phyloP scores from a whole-genome alignment of 768 basidiomycete genomes.

The Rhodotorula sphaerocarpa region DNA sequence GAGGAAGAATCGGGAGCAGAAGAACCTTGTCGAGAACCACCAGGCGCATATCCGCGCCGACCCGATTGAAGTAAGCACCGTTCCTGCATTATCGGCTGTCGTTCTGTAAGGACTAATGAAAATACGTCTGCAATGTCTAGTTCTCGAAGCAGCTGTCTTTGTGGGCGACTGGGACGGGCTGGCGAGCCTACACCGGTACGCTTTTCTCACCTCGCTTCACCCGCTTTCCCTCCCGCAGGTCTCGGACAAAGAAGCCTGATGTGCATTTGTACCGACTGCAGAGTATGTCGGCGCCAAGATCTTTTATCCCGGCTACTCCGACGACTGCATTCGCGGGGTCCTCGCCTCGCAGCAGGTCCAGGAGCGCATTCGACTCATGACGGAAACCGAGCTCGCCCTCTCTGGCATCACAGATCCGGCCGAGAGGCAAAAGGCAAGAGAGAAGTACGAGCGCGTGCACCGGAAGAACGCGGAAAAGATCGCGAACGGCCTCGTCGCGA shows the following conservation, averaged over 20 bases:
- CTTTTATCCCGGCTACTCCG: constrained; percentile 32
- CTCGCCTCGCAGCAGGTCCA: constrained; percentile 11
- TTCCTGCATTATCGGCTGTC: no score
- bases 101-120: neutral
- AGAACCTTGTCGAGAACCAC: constrained; percentile 20
- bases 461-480: constrained; percentile 3
- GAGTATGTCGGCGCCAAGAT: constrained; percentile 28
- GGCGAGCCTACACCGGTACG: constrained; percentile 21
- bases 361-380: constrained; percentile 1
- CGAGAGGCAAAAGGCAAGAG: neutral
- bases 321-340: constrained; percentile 12
- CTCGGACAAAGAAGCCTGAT: neutral
- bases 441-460: constrained; percentile 6
- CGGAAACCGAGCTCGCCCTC: neutral
- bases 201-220: neutral
- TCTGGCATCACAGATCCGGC: neutral
- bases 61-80: constrained; percentile 22
- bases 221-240: no score
- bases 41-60: constrained; percentile 7
- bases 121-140: neutral
- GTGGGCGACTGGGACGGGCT: constrained; percentile 27
- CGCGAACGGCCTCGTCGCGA: constrained; percentile 16
- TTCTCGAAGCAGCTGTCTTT: constrained; percentile 31
- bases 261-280: no score
- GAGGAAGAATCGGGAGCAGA: constrained; percentile 1